Evolutionary conservation across 352 stramenopile genomes (phyloP).

Genomic region (Phytopythium ostracodes): DNA sequence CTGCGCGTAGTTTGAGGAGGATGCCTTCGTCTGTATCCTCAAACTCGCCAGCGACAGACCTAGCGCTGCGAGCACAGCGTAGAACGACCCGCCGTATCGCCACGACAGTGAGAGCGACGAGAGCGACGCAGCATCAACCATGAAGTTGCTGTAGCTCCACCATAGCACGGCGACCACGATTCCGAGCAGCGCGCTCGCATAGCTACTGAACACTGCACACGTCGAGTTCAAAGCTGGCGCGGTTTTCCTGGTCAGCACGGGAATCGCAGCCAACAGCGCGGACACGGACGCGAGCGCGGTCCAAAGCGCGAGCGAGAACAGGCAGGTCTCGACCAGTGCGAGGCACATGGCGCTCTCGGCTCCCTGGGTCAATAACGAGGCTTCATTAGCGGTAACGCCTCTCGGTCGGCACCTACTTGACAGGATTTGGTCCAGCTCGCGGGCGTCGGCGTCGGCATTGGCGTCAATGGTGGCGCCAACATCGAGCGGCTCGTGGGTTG

Average conservation of each 20-base stretch:
- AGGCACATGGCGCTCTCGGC: constrained; percentile 53
- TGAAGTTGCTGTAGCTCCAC: constrained; percentile 49
- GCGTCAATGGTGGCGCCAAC: not conserved
- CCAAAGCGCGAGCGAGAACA: constrained; percentile 47
- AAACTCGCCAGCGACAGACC: constrained; percentile 21
- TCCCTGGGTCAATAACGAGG: constrained; percentile 46
- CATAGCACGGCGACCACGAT: constrained; percentile 38
- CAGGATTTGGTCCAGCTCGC: constrained; percentile 22
- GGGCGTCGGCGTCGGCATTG: not conserved
- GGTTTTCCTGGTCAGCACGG: not conserved
- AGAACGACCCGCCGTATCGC: constrained; percentile 38
- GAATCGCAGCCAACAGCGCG: constrained; percentile 16
- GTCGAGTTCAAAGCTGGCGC: not conserved
- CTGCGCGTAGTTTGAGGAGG: constrained; percentile 14
- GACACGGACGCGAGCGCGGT: constrained; percentile 22
- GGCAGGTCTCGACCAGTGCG: constrained; percentile 49
- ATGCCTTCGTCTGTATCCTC: constrained; percentile 11
- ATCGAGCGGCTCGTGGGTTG: not conserved
- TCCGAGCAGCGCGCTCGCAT: constrained; percentile 28
- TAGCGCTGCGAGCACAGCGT: constrained; percentile 23
- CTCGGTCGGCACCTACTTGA: constrained; percentile 40
- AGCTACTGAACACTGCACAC: constrained; percentile 28
- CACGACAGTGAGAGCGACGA: constrained; percentile 32
- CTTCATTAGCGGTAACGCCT: constrained; percentile 8
- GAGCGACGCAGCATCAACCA: constrained; percentile 38